These are phyloP conservation scores for Hamiltosporidium tvaerminnensis DNA, from an alignment of 371 early-diverging fungal genomes.

Conservation along the genomic window DNA sequence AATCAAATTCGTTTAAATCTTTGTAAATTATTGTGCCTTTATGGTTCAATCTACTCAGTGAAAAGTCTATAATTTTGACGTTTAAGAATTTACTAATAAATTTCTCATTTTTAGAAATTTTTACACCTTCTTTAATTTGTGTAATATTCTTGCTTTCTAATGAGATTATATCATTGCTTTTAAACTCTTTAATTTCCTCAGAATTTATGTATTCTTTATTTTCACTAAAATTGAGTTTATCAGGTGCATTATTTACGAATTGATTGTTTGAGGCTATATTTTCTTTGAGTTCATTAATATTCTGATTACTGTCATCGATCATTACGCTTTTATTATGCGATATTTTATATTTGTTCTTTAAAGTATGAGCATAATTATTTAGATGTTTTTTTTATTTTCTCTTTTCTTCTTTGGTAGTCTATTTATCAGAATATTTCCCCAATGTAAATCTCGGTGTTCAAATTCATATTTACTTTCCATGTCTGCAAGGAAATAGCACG, in stretches of 20 bases:
- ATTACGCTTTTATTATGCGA: too few relatives aligned
- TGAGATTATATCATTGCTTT: not conserved
- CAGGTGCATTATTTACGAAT: not conserved
- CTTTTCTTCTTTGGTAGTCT: not conserved
- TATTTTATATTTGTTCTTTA: too few relatives aligned
- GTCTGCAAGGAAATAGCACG: constrained; percentile 9
- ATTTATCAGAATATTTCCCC: constrained; percentile 46
- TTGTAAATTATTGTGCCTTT: constrained; percentile 22
- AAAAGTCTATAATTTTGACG: constrained; percentile 40
- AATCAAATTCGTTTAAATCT: constrained; percentile 25
- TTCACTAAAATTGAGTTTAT: not conserved
- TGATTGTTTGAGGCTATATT: not conserved
- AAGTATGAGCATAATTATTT: too few relatives aligned
- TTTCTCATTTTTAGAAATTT: not conserved
- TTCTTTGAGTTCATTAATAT: not conserved
- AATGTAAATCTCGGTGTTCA: constrained; percentile 51
- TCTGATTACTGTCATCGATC: too few relatives aligned
- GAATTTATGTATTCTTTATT: not conserved
- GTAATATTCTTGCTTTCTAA: not conserved
- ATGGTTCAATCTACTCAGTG: constrained; percentile 21
- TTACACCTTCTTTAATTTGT: not conserved
- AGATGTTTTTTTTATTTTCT: too few relatives aligned
- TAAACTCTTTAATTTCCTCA: not conserved
- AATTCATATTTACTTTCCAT: constrained; percentile 40
- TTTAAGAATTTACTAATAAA: not conserved